Percentiles rank a stretch among this genome's conserved stretches.
Conservation (phyloP, 768 basidiomycete genomes). For the Suillus americanus region DNA sequence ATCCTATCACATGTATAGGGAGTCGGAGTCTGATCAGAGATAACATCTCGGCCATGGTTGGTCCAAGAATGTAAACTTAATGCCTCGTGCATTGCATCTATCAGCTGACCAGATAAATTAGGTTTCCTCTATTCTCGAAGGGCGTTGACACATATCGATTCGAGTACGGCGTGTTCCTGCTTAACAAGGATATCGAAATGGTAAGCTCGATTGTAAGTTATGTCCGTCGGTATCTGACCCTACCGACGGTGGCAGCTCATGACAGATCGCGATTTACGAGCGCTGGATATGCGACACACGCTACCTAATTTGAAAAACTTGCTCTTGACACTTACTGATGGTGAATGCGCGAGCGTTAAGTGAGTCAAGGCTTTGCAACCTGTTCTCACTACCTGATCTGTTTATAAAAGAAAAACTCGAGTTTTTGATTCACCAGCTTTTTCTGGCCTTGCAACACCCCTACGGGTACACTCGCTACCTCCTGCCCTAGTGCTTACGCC, state of each 20-base stretch:
- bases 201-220: slow-evolving; percentile 37
- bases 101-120: slow-evolving; percentile 32
- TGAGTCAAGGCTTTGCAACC: slow-evolving; percentile 31
- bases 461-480: slow-evolving; percentile 17
- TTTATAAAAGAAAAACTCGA: slow-evolving; percentile 18
- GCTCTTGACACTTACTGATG: slow-evolving; percentile 79
- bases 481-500: slow-evolving; percentile 12
- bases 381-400: slow-evolving; percentile 10
- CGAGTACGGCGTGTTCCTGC: slow-evolving; percentile 94
- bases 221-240: slow-evolving; percentile 8
- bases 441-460: slow-evolving; percentile 26
- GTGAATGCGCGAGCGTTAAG: slow-evolving; percentile 50
- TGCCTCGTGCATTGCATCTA: slow-evolving; percentile 5
- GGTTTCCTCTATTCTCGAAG: slow-evolving; percentile 93
- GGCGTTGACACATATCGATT: slow-evolving; percentile 97
- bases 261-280: slow-evolving; percentile 84
- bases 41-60: slow-evolving; percentile 92
- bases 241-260: slow-evolving; percentile 60
- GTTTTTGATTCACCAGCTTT: slow-evolving; percentile 21
- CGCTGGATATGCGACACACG: slow-evolving; percentile 93
- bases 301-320: slow-evolving; percentile 96
- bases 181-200: slow-evolving; percentile 98
- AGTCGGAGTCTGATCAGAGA: slow-evolving; percentile 91
- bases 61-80: slow-evolving; percentile 80
- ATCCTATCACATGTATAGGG: slow-evolving; percentile 88